These are phyloP conservation scores for Candida tibetensis DNA, from an alignment of 805 yeast species.

Conservation along the genomic window DNA sequence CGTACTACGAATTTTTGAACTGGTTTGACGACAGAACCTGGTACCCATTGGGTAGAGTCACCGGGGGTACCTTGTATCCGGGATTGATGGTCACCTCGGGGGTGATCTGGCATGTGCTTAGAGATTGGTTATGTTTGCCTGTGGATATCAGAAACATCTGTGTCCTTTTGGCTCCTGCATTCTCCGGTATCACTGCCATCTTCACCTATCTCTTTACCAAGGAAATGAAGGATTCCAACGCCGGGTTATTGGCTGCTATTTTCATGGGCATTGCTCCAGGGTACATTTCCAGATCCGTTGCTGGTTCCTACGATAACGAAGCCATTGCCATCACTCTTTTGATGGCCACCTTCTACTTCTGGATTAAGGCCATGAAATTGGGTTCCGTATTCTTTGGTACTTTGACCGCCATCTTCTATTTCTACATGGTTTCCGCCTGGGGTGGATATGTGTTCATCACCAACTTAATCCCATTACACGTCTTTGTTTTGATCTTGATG, in stretches of 20 bases:
- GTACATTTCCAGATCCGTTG: slow-evolving; percentile 95
- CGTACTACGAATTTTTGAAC: slow-evolving; percentile 87
- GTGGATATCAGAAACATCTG: slow-evolving; percentile 94
- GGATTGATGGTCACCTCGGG: slow-evolving; percentile 99
- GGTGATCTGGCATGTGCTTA: slow-evolving; percentile 71
- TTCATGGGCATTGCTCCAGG: slow-evolving; percentile 99
- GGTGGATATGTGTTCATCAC: slow-evolving; percentile 99
- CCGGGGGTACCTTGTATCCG: slow-evolving; percentile 98
- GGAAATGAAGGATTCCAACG: slow-evolving; percentile 86
- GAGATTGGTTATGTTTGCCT: slow-evolving; percentile 66
- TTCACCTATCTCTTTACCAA: slow-evolving; percentile 83
- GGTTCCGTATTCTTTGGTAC: slow-evolving; percentile 87
- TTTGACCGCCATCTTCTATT: slow-evolving; percentile 82
- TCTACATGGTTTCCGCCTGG: slow-evolving; percentile 99
- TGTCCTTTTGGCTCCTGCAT: slow-evolving; percentile 95
- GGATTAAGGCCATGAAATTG: slow-evolving; percentile 91
- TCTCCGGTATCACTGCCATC: slow-evolving; percentile 87
- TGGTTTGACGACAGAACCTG: slow-evolving; percentile 99
- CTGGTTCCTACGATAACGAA: slow-evolving; percentile 98
- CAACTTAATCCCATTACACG: slow-evolving; percentile 93
- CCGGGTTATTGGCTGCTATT: slow-evolving; percentile 88
- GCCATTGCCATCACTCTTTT: slow-evolving; percentile 95
- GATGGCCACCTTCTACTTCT: slow-evolving; percentile 91
- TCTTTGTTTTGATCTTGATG: slow-evolving; percentile 85
- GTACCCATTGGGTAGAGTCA: slow-evolving; percentile 98